Evolutionary conservation across 495 filamentous ascomycete genomes (phyloP).

Genomic region (Evernia prunastri): DNA sequence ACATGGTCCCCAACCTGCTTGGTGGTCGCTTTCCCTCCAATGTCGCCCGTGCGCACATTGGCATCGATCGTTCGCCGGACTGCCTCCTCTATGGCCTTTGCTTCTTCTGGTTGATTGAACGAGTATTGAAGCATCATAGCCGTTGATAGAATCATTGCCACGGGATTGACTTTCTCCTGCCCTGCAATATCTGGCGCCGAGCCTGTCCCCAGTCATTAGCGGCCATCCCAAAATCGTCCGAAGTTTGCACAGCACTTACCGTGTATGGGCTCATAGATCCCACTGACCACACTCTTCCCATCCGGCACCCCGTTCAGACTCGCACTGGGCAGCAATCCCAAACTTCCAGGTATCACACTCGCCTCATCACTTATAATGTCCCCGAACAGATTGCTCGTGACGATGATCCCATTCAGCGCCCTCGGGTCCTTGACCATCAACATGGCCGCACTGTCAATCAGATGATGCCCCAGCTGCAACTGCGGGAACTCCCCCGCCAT

Average conservation of each 20-base stretch:
- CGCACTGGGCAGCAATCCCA: constrained; percentile 85
- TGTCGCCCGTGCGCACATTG: constrained; percentile 68
- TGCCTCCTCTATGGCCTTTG: constrained; percentile 69
- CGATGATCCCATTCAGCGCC: constrained; percentile 83
- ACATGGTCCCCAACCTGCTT: constrained; percentile 79
- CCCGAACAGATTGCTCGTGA: constrained; percentile 92
- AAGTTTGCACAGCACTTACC: constrained; percentile 36
- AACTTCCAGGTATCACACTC: constrained; percentile 86
- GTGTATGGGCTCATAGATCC: constrained; percentile 98
- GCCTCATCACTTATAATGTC: constrained; percentile 98
- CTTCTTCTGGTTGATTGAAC: constrained; percentile 65
- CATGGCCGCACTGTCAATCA: constrained; percentile 96
- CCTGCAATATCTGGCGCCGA: constrained; percentile 75
- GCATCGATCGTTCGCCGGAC: constrained; percentile 70
- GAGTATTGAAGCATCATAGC: constrained; percentile 93
- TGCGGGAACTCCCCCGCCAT: constrained; percentile 79
- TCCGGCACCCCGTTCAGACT: constrained; percentile 84
- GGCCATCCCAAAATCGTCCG: background rate
- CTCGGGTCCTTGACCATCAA: constrained; percentile 93
- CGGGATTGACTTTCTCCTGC: constrained; percentile 76
- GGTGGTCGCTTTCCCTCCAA: constrained; percentile 67
- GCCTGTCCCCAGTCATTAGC: constrained; percentile 29
- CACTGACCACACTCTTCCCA: constrained; percentile 40
- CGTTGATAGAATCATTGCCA: constrained; percentile 54
- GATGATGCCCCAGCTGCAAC: constrained; percentile 76